Base-by-base conservation (phyloP, 2,329 filamentous ascomycete species). In the Chaetothyriales sp. region DNA sequence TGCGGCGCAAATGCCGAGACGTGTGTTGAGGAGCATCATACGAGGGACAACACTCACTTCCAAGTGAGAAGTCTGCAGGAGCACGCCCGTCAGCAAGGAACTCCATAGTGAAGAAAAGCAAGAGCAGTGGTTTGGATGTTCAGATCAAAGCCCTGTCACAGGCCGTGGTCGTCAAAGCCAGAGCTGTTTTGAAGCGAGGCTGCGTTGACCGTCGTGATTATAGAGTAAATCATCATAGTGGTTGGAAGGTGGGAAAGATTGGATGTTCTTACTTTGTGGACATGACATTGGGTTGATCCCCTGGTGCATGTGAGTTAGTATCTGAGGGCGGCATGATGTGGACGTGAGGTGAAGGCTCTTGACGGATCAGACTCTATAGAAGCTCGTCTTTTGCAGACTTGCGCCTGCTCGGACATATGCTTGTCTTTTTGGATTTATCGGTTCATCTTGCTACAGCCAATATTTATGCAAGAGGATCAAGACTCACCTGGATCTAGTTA, bases 131-230 rank as follows among this genome's bases (percentile, higher is more conserved):
- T 18, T 44, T 47, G 18, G 50, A 9, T 48, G 61, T 54, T 70
- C 68, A 71, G 69, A 67, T 65, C 58, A 61, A 62, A 61, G 82
- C 83, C 82, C 73, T 82, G 83, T 86, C 83, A 86, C 73, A 81
- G 82, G 82, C 82, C 61, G 71, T 73, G 82, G 73, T 87, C 84
- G 86, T 86, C 84, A 88, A 84, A 72, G 77, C 78, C 72, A 48
- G 4, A 15, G 9, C n/a, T 71, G 69, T 62, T 9, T 40, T 40
- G 15, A 15, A 15, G 56, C 69, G 73, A 78, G 73, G 77, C 81
- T 88, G 86, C 83, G 84, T 83, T 84, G 84, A 88, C 84, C 84
- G 84, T 88, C 84, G 84, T 88, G 84, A 86, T 81, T 78, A 75
- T 65, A 63, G 60, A 65, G 62, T 68, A 74, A 76, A 79, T 85